These are phyloP conservation scores for Linnemannia elongata DNA, from an alignment of 192 early-diverging fungal species.

Conservation along the genomic window DNA sequence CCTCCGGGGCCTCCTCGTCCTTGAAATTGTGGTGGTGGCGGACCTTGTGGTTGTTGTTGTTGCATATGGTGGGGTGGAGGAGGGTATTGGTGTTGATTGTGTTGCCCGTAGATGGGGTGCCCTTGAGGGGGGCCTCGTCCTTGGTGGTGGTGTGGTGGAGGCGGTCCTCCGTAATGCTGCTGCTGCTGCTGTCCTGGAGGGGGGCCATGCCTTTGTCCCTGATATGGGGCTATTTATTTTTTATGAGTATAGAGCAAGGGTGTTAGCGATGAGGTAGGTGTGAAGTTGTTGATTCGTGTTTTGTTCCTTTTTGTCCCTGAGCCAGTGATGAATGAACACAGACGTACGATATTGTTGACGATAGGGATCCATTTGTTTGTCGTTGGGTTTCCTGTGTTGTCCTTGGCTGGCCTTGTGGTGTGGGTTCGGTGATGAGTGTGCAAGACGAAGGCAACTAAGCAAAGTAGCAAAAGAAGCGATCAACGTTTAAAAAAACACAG, in stretches of 20 bases:
- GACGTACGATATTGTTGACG: slow-evolving; percentile 52
- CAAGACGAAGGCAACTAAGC: background rate
- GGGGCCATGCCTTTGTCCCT: slow-evolving; percentile 16
- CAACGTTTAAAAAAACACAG: background rate
- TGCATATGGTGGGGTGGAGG: slow-evolving; percentile 32
- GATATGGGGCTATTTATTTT: slow-evolving; percentile 14
- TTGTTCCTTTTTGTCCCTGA: background rate
- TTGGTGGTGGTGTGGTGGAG: slow-evolving; percentile 27
- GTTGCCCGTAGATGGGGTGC: slow-evolving; percentile 16
- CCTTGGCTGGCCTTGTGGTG: background rate
- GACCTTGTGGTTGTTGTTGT: slow-evolving; percentile 44
- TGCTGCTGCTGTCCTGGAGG: background rate
- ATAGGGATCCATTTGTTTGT: slow-evolving; percentile 36
- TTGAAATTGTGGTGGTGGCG: slow-evolving; percentile 41
- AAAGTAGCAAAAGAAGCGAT: background rate
- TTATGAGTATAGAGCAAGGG: background rate
- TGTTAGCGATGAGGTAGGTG: background rate
- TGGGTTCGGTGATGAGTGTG: background rate
- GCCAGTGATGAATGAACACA: background rate
- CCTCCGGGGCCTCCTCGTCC: background rate
- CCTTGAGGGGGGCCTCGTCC: slow-evolving; percentile 20
- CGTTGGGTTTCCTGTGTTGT: background rate
- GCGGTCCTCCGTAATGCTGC: slow-evolving; percentile 23
- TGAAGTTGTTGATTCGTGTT: background rate
- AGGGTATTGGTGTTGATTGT: slow-evolving; percentile 10